These are phyloP conservation scores for Colletotrichum chlorophyti DNA, from an alignment of 2,329 filamentous ascomycete genomes.

Conservation along the genomic window DNA sequence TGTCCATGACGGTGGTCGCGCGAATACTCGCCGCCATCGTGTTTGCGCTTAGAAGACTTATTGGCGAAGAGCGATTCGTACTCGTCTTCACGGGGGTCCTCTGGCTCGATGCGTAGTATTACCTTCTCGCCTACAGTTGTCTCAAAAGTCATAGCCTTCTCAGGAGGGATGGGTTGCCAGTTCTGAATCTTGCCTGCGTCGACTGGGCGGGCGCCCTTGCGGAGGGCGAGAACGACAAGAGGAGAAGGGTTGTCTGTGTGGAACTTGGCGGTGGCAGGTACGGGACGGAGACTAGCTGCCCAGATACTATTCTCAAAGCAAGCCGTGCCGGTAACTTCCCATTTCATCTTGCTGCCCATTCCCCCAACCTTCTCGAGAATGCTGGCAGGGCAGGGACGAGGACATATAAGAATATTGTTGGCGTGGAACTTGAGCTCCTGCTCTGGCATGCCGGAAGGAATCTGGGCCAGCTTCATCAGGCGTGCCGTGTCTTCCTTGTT, in stretches of 20 bases:
- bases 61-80: slow-evolving; percentile 69
- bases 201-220: slow-evolving; percentile 75
- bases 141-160: slow-evolving; percentile 79
- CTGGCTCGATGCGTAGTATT: slow-evolving; percentile 79
- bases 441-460: slow-evolving; percentile 67
- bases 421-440: slow-evolving; percentile 81
- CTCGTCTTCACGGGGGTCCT: slow-evolving; percentile 66
- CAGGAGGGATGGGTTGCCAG: slow-evolving; percentile 78
- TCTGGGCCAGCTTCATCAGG: slow-evolving; percentile 72
- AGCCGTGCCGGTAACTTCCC: slow-evolving; percentile 81
- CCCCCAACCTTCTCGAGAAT: slow-evolving; percentile 87
- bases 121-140: slow-evolving; percentile 88
- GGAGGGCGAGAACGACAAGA: slow-evolving; percentile 81
- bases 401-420: slow-evolving; percentile 90
- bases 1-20: slow-evolving; percentile 34
- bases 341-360: slow-evolving; percentile 81
- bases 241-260: slow-evolving; percentile 83
- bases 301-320: slow-evolving; percentile 82
- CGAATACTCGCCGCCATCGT: slow-evolving; percentile 43
- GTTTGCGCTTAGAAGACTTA: slow-evolving; percentile 67
- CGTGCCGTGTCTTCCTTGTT: slow-evolving; percentile 73
- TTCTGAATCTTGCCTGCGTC: slow-evolving; percentile 83
- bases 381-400: slow-evolving; percentile 73
- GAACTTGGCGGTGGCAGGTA: slow-evolving; percentile 69
- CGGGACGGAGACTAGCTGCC: slow-evolving; percentile 81